phyloP scores from a whole-genome alignment of 2,329 filamentous ascomycete genomes.

The Anthostomella pinea region DNA sequence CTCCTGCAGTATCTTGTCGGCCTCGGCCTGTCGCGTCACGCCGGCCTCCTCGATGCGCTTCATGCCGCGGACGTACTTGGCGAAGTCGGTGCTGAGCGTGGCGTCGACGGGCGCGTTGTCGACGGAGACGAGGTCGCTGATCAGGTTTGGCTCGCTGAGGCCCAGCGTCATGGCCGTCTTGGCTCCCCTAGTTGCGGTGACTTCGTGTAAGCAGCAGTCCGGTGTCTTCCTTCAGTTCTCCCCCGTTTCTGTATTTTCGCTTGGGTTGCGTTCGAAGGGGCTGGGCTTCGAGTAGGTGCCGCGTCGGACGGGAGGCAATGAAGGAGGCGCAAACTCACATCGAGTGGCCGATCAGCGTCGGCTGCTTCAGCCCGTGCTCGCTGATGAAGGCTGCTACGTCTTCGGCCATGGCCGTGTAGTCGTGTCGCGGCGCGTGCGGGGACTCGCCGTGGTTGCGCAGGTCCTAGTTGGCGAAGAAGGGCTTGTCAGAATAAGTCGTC shows the following conservation, averaged over 20 bases:
- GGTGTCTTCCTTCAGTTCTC: too few species aligned
- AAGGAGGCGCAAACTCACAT: constrained; percentile 58
- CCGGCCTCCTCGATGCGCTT: constrained; percentile 68
- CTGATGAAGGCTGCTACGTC: constrained; percentile 79
- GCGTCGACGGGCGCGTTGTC: constrained; percentile 91
- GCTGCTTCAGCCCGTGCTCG: constrained; percentile 64
- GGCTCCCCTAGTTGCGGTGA: constrained; percentile 61
- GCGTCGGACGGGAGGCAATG: neutral
- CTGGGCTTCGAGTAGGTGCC: too few species aligned
- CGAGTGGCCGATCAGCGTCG: constrained; percentile 86
- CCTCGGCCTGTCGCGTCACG: constrained; percentile 69
- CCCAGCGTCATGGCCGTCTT: constrained; percentile 90
- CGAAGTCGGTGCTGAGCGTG: constrained; percentile 70
- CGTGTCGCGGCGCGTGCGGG: constrained; percentile 71
- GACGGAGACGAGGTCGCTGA: constrained; percentile 74
- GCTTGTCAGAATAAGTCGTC: constrained; percentile 15
- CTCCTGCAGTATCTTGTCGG: constrained; percentile 71
- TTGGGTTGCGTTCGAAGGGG: too few species aligned
- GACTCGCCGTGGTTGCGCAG: constrained; percentile 92
- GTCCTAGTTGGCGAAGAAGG: constrained; percentile 53
- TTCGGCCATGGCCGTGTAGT: constrained; percentile 78
- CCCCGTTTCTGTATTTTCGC: too few species aligned
- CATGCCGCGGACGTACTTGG: constrained; percentile 81
- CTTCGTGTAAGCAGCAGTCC: neutral
- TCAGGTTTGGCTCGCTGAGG: constrained; percentile 63